Evolutionary conservation across 495 filamentous ascomycete genomes (phyloP), one percentile per base, ranked within the genome.

Genomic region (Talaromyces proteolyticus): DNA sequence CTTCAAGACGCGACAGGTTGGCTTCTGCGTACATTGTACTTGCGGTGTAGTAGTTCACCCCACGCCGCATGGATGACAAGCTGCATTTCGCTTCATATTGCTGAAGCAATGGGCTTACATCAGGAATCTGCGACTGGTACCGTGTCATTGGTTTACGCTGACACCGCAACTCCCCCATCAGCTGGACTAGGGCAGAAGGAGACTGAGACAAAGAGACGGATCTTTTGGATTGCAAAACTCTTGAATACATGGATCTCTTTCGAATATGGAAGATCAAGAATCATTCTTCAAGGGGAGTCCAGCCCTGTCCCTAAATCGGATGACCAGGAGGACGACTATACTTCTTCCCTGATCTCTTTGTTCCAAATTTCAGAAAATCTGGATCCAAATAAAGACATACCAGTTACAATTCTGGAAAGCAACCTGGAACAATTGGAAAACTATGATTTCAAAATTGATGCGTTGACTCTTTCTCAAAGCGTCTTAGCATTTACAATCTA

Each of bases 61-160:
- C 63, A 79, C 47, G 49, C 67, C 2, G 62, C 71, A 1, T 79
- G 75, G 74, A 66, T 79, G 29, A 72, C 74, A 1, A 76, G 69
- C 20, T 73, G 66, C 40, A 75, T 61, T 6, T 50, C 72, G n/a
- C 68, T 80, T 60, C 77, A 81, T 44, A 49, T 79, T 5, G 60
- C 76, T 8, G 77, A 81, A 57, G 68, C 76, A 0, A 58, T 70
- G 1, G 72, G 70, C 0, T 56, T 81, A 6, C 71, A 79, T 42
- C 62, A 64, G 11, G 75, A 71, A 36, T 37, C 62, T 17, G 38
- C 38, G 38, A 41, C 38, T 41, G 38, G 38, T 34, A 4, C 14
- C 38, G 38, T 41, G n/a, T 41, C 38, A 18, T 16, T 10, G 1
- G 38, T 41, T 41, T 41, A 41, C 38, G 38, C 38, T 16, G 38